Percentiles rank a stretch among this genome's conserved stretches.
These are phyloP conservation scores for Lecanicillium sp. DNA, from an alignment of 2,329 filamentous ascomycete genomes.

Conservation along the genomic window DNA sequence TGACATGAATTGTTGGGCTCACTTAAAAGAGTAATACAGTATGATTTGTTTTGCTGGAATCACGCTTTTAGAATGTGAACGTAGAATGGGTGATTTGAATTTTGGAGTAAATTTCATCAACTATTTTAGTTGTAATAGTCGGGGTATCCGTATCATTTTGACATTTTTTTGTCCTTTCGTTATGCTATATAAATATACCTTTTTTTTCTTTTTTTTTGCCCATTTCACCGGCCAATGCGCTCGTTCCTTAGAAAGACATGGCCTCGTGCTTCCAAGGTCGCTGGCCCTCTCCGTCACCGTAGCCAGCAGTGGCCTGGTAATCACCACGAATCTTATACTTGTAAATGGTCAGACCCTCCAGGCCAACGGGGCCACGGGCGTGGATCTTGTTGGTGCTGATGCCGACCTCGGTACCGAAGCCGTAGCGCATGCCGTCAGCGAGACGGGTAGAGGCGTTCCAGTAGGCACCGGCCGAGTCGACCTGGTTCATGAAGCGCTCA, in stretches of 20 bases:
- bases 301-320: constrained; percentile 75
- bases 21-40: too few relatives aligned
- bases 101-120: too few relatives aligned
- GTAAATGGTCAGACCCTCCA: constrained; percentile 94
- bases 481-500: constrained; percentile 72
- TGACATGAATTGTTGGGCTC: too few relatives aligned
- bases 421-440: constrained; percentile 93
- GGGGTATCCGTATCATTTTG: too few relatives aligned
- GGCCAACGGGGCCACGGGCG: constrained; percentile 81
- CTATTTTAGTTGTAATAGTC: too few relatives aligned
- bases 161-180: too few relatives aligned
- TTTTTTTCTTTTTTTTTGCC: constrained; percentile 6
- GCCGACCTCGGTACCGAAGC: constrained; percentile 95
- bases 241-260: constrained; percentile 29
- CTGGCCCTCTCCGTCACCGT: constrained; percentile 57
- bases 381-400: constrained; percentile 99
- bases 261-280: constrained; percentile 52
- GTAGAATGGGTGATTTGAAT: too few relatives aligned
- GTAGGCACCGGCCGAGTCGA: constrained; percentile 89
- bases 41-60: too few relatives aligned
- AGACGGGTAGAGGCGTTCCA: constrained; percentile 96
- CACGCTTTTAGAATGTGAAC: too few relatives aligned
- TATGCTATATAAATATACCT: too few relatives aligned
- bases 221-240: neutral
- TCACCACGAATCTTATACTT: constrained; percentile 85